Evolutionary conservation across 2,329 filamentous ascomycete genomes (phyloP).

Genomic region (Juglanconis oblonga): DNA sequence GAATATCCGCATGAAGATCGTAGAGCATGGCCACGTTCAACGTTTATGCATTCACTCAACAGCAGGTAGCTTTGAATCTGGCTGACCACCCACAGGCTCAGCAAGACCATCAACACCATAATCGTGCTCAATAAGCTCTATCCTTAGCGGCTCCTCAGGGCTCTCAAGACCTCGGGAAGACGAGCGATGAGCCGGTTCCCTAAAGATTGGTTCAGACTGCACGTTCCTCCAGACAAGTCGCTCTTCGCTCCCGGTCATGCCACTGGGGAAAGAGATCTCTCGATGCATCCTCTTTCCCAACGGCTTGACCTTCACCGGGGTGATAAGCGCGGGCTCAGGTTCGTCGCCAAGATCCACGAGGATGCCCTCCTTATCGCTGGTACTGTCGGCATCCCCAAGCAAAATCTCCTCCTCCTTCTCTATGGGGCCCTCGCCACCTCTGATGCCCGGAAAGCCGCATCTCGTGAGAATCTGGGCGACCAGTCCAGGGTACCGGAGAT

Average conservation of each 20-base stretch:
- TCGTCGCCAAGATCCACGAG: conserved; percentile 43
- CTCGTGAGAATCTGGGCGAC: conserved; percentile 49
- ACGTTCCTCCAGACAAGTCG: conserved; percentile 11
- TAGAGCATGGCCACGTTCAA: no score
- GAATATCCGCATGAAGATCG: no score
- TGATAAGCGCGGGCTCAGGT: conserved; percentile 8
- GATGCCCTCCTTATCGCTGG: conserved; percentile 25
- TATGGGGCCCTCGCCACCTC: conserved; percentile 41
- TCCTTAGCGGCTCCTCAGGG: neutral
- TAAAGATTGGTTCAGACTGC: neutral
- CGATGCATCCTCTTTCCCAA: conserved; percentile 2
- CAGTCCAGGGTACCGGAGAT: conserved; percentile 36
- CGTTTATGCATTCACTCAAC: no score
- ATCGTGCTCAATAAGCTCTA: neutral
- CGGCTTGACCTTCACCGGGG: conserved; percentile 9
- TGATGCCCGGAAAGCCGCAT: conserved; percentile 49
- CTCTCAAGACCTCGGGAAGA: neutral
- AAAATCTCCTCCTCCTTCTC: conserved; percentile 46
- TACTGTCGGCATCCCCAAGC: conserved; percentile 30
- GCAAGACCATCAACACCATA: no score
- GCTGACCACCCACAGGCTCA: no score
- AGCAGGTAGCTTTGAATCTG: no score
- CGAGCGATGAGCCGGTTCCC: neutral
- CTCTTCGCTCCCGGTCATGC: conserved; percentile 3
- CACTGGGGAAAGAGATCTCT: conserved; percentile 14